phyloP scores from a whole-genome alignment of 1,284 basidiomycete genomes.

The Fomitopsis pinicola region DNA sequence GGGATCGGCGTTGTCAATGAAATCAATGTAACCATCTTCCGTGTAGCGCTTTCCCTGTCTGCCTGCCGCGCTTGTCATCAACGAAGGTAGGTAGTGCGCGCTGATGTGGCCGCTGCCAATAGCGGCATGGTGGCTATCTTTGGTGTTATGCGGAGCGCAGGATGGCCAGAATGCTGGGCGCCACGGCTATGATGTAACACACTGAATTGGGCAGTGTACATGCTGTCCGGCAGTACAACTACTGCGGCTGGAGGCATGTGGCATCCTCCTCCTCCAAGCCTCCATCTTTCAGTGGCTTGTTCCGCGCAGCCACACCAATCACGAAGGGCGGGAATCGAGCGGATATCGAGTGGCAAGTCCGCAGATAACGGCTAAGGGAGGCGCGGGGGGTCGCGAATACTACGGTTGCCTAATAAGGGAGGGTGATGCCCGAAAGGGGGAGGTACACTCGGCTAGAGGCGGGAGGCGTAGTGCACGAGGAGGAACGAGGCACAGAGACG shows the following conservation, averaged over 20 bases:
- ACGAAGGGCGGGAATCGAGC: not conserved
- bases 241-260: not conserved
- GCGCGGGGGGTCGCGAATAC: not conserved
- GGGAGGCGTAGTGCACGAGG: not conserved
- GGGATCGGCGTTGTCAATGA: conserved; percentile 11
- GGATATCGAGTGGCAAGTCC: not conserved
- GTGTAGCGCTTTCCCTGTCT: not conserved
- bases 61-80: not conserved
- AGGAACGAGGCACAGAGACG: not conserved
- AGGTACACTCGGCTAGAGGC: not conserved
- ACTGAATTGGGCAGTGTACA: not conserved
- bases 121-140: not conserved
- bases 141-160: not conserved
- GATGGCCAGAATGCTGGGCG: not conserved
- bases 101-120: not conserved
- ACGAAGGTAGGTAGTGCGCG: not conserved
- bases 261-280: not conserved
- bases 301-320: not conserved
- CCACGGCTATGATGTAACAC: not conserved
- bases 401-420: conserved; percentile 3
- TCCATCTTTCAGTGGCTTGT: not conserved
- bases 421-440: conserved; percentile 4
- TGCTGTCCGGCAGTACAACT: not conserved
- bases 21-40: not conserved
- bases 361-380: not conserved